Evolutionary conservation across 140 eudicot genomes (phyloP).

Genomic region (Stevia rebaudiana): DNA sequence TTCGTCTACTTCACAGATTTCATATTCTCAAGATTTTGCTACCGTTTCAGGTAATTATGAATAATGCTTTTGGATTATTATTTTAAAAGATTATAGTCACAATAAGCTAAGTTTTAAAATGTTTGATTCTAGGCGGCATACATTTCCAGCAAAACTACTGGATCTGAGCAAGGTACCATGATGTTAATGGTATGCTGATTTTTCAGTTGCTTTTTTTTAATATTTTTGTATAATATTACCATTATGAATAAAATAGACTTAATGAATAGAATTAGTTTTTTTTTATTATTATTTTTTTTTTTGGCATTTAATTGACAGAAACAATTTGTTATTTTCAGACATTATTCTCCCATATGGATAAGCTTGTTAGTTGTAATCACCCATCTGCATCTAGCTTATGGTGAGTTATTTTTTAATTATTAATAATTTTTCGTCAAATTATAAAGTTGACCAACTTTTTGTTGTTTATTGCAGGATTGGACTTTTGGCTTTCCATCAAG

Average conservation of each 20-base stretch:
- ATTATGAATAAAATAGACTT: background rate
- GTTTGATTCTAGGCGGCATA: slow-evolving; percentile 57
- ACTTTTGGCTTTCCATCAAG: slow-evolving; percentile 70
- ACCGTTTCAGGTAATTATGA: slow-evolving; percentile 64
- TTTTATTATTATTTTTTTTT: background rate
- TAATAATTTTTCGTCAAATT: background rate
- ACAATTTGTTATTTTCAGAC: slow-evolving; percentile 44
- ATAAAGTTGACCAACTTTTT: slow-evolving; percentile 9
- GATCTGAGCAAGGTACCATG: slow-evolving; percentile 31
- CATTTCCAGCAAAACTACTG: slow-evolving; percentile 43
- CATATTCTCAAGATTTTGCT: slow-evolving; percentile 63
- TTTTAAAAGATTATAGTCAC: slow-evolving; percentile 11
- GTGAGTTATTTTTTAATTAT: slow-evolving; percentile 40
- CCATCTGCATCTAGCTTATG: slow-evolving; percentile 64
- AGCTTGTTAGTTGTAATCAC: slow-evolving; percentile 63
- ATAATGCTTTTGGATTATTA: slow-evolving; percentile 5
- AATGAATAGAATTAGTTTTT: background rate
- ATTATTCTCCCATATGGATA: slow-evolving; percentile 62
- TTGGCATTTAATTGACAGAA: slow-evolving; percentile 5
- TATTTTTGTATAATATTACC: background rate
- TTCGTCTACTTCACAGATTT: slow-evolving; percentile 57
- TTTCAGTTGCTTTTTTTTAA: slow-evolving; percentile 9
- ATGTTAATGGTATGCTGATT: slow-evolving; percentile 93
- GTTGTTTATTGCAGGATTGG: slow-evolving; percentile 57
- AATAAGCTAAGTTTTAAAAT: slow-evolving; percentile 7